Evolutionary conservation across 176 grass and related monocot genomes (phyloP).

Genomic region (Aegilops tauschii): DNA sequence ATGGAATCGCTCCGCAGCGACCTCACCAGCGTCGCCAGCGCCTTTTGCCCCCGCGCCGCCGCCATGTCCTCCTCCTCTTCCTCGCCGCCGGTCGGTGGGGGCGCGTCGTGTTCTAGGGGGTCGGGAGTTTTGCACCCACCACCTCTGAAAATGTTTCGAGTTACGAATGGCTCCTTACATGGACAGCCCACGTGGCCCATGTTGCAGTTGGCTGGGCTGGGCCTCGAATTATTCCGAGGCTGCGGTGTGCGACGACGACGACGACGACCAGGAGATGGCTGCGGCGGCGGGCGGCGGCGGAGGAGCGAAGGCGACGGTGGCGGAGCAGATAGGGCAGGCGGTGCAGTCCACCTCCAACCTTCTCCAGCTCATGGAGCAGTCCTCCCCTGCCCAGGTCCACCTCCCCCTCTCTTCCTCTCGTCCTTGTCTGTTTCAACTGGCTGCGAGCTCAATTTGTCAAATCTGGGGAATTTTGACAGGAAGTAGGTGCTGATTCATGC

Average conservation of each 20-base stretch:
- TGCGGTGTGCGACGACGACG: neutral
- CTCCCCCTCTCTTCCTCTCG: neutral
- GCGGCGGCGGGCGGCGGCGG: neutral
- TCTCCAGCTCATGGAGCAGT: slow-evolving; percentile 85
- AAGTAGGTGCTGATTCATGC: neutral
- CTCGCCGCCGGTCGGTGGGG: slow-evolving; percentile 19
- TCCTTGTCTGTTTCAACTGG: neutral
- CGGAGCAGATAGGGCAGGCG: slow-evolving; percentile 81
- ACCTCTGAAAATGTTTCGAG: neutral
- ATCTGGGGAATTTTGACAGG: neutral
- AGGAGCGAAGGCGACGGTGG: slow-evolving; percentile 53
- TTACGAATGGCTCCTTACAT: neutral
- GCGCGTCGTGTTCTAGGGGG: slow-evolving; percentile 23
- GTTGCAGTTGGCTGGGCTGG: neutral
- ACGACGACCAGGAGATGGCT: neutral
- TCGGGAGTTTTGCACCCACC: neutral
- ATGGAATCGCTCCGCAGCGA: slow-evolving; percentile 56
- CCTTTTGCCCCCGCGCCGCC: slow-evolving; percentile 59
- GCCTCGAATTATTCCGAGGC: neutral
- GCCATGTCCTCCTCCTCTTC: slow-evolving; percentile 26
- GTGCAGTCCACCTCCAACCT: slow-evolving; percentile 93
- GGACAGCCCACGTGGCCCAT: neutral
- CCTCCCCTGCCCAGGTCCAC: slow-evolving; percentile 78
- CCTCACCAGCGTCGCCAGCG: slow-evolving; percentile 65
- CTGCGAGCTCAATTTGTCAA: neutral